Percentiles rank a stretch among this genome's conserved stretches.
Conservation (phyloP, 345 rosid species). For the Kernera saxatilis region DNA sequence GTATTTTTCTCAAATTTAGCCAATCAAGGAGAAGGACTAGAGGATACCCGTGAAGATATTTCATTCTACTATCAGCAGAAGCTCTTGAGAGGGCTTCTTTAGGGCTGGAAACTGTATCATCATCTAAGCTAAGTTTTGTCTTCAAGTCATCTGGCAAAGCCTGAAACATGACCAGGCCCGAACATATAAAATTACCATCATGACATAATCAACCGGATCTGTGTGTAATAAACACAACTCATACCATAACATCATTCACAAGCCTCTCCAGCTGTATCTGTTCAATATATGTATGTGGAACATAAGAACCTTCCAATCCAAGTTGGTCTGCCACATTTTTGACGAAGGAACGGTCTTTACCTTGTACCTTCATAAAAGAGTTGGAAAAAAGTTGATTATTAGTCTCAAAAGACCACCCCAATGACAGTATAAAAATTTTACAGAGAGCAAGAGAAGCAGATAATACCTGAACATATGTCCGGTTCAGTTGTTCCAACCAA, state of each 20-base stretch:
- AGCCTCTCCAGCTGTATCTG: constrained; percentile 98
- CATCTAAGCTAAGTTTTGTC: constrained; percentile 89
- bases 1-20: background rate
- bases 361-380: constrained; percentile 72
- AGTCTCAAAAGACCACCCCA: background rate
- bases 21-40: constrained; percentile 3
- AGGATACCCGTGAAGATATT: constrained; percentile 86
- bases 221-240: constrained; percentile 17
- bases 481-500: constrained; percentile 95
- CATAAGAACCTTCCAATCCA: constrained; percentile 83
- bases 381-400: background rate
- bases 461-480: constrained; percentile 84
- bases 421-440: background rate
- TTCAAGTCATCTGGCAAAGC: constrained; percentile 93
- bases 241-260: constrained; percentile 94
- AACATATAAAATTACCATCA: constrained; percentile 23
- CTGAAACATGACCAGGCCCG: constrained; percentile 44
- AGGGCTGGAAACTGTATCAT: constrained; percentile 83
- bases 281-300: constrained; percentile 92
- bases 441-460: constrained; percentile 10
- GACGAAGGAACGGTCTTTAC: constrained; percentile 74
- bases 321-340: constrained; percentile 68
- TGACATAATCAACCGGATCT: background rate
- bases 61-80: constrained; percentile 84
- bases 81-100: constrained; percentile 98